phyloP scores from a whole-genome alignment of 441 rosid genomes.

The Cnidoscolus chayamansa region DNA sequence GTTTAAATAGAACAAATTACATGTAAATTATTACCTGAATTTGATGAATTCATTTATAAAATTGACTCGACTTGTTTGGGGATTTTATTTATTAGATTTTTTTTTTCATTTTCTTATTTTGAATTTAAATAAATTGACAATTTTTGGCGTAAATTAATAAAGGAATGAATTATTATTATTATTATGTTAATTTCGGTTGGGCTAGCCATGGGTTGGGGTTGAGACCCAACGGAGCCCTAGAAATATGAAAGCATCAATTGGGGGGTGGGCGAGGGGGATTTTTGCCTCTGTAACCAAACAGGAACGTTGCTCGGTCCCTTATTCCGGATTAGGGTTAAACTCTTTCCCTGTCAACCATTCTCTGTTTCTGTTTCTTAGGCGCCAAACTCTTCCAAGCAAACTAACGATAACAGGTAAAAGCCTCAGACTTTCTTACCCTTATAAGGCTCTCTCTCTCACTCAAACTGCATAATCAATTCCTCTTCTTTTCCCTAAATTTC shows the following conservation, averaged over 20 bases:
- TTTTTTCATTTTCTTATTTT: too few species aligned
- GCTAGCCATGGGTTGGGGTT: neutral
- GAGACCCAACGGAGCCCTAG: conserved; percentile 2
- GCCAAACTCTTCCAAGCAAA: conserved; percentile 40
- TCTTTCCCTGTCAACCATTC: conserved; percentile 31
- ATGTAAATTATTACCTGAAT: too few species aligned
- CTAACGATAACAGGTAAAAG: conserved; percentile 15
- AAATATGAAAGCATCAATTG: neutral
- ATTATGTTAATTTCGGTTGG: neutral
- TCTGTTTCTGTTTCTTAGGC: conserved; percentile 24
- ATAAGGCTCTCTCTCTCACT: neutral
- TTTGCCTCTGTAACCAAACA: conserved; percentile 58
- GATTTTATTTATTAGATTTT: too few species aligned
- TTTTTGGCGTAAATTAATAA: too few species aligned
- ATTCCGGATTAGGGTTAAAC: conserved; percentile 61
- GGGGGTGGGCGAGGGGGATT: neutral
- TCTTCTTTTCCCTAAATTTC: neutral
- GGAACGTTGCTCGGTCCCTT: conserved; percentile 19
- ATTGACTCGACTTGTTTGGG: too few species aligned
- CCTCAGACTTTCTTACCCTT: neutral
- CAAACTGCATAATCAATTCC: neutral
- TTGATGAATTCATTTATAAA: too few species aligned
- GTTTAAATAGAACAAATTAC: too few species aligned
- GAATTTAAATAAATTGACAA: too few species aligned
- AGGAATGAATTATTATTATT: too few species aligned